phyloP scores from a whole-genome alignment of 1,284 basidiomycete species.

The Athelia sp. region DNA sequence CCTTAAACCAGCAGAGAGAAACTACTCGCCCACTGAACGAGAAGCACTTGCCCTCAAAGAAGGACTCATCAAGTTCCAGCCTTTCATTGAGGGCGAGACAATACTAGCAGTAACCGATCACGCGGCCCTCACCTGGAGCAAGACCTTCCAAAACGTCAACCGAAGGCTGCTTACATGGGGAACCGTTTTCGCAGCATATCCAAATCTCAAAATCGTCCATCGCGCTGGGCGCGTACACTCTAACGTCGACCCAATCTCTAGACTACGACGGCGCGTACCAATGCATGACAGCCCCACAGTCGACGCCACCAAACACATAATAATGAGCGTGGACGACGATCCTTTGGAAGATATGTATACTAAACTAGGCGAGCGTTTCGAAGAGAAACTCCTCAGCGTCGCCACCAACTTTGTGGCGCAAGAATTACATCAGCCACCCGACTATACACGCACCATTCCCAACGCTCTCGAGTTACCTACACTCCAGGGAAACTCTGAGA shows the following conservation, averaged over 20 bases:
- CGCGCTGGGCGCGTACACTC: constrained; percentile 22
- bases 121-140: constrained; percentile 25
- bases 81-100: constrained; percentile 23
- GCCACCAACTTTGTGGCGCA: background rate
- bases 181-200: constrained; percentile 22
- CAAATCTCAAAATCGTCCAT: constrained; percentile 22
- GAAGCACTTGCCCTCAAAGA: constrained; percentile 25
- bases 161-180: constrained; percentile 21
- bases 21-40: constrained; percentile 21
- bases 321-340: background rate
- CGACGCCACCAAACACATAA: background rate
- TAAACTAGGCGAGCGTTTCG: background rate
- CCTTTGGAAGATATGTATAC: background rate
- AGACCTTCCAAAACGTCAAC: constrained; percentile 25
- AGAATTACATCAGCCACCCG: background rate
- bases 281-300: background rate
- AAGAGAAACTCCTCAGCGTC: background rate
- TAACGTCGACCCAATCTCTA: constrained; percentile 24
- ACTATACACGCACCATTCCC: background rate
- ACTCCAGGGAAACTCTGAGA: background rate
- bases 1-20: constrained; percentile 18
- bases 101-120: constrained; percentile 24
- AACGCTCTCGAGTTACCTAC: background rate
- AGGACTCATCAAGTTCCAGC: constrained; percentile 23
- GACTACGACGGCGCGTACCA: constrained; percentile 10